Base-by-base conservation (phyloP, 805 yeast genomes). In the Blastobotrys muscicola region DNA sequence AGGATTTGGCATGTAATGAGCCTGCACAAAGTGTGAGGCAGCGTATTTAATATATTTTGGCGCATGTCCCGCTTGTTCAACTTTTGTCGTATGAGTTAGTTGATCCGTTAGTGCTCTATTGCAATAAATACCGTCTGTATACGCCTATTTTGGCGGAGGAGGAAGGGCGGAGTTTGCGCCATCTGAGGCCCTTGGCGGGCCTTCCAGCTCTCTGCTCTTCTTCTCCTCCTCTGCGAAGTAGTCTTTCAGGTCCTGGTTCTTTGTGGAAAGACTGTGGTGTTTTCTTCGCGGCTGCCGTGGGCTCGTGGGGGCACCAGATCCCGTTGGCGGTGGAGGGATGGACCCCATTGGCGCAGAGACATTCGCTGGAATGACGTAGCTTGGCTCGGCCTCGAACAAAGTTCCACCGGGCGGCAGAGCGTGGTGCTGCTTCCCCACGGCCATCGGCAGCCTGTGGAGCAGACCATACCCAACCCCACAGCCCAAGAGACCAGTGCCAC, bases 391-490 rank as follows among this genome's bases (percentile, higher is more conserved):
- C 30, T 67, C 74, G 55, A 72, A 76, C 45, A 65, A 48, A 4
- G 67, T 58, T 26, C 62, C 57, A 1, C 69, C 68, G 4, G 69
- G 69, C 14, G 56, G 65, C 26, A 55, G 7, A 3, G 47, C n/a
- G 9, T 42, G 15, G n/a, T 35, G 36, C 13, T 31, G 42, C 39
- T 50, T 50, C 13, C 51, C 53, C 3, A 45, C 51, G 3, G 77
- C 82, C 45, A 78, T 76, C 1, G 97, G 96, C n/a, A 85, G 64
- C 47, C 92, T 68, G 58, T 90, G 97, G 41, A 90, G 66, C 41
- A 83, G 70, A 0, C 98, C 98, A 55, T 87, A 89, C 0, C 97
- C 97, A 13, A 90, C 94, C 50, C 89, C 94, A 64, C 96, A 87
- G 2, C 98, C 98, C 32, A 90, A 65, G 32, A 86, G 68, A 1